Base-by-base conservation (phyloP, 2,329 filamentous ascomycete species). In the Calonectria honghensis region DNA sequence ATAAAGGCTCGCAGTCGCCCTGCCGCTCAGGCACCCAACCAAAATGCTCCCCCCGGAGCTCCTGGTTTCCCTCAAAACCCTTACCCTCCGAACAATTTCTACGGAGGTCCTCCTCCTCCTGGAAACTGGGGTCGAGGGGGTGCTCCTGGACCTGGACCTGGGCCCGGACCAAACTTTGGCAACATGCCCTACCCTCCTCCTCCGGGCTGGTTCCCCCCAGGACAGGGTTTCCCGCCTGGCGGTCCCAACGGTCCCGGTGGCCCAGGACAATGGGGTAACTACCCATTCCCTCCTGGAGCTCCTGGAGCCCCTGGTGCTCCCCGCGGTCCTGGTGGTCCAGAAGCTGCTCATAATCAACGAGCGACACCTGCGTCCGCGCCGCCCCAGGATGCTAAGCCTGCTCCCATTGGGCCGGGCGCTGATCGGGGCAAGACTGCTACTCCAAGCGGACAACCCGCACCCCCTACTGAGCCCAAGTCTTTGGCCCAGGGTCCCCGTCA, bases 161-260 rank as follows among this genome's bases (percentile, higher is more conserved):
- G 91, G 24, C 89, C 89, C 35, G 89, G 88, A 54, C 93, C 93
- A 75, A 91, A 91, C 32, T 95, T 93, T 80, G 92, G 92, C 78
- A 93, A 92, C 78, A 93, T 95, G 90, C 93, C 94, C 1, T 97
- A 96, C 83, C 94, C 94, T 76, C 93, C 92, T 20, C 94, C 92
- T 61, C 91, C 92, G 31, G 94, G 93, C 71, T 97, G 95, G 94
- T 96, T 93, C 82, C 94, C 94, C 77, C 92, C 92, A 11, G 93
- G 93, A 9, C 94, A 95, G 85, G 93, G 93, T 32, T 97, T 95
- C 79, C 93, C 93, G 41, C 92, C 91, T 76, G 88, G 80, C 24
- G 81, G 79, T 51, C 81, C 75, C 20, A 78, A 77, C 54, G 88
- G 85, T 78, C 90, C 88, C 37, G 94, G 93, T 35, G 93, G 91